Percentiles rank a stretch among this genome's conserved stretches.
Evolutionary conservation across 768 basidiomycete genomes (phyloP).

Genomic region (Tylopilus cervinicoccineus): DNA sequence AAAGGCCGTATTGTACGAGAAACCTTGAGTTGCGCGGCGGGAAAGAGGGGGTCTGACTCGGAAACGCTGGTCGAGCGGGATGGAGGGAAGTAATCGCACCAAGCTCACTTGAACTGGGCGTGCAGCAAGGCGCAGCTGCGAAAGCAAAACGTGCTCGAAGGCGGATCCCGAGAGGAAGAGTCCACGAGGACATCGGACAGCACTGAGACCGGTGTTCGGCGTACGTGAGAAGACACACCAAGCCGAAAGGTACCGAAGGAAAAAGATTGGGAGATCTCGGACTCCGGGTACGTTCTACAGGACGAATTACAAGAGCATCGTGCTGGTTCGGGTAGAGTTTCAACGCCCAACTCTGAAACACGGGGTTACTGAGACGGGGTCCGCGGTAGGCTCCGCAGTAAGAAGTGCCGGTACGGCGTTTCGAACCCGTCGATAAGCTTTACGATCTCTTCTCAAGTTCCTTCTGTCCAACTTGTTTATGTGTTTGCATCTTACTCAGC

Average conservation of each 20-base stretch:
- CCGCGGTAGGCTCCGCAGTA: background rate
- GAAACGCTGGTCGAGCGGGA: background rate
- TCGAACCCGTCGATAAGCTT: background rate
- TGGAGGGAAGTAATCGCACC: background rate
- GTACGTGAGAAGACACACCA: background rate
- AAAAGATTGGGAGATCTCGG: background rate
- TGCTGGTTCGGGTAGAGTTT: background rate
- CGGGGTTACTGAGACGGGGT: background rate
- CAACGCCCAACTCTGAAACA: conserved; percentile 2
- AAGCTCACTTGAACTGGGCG: background rate
- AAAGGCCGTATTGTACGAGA: background rate
- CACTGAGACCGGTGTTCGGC: conserved; percentile 2
- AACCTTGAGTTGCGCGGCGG: background rate
- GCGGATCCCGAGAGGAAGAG: conserved; percentile 3
- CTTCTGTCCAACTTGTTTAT: background rate
- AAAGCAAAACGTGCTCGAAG: background rate
- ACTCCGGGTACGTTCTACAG: background rate
- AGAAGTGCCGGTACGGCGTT: background rate
- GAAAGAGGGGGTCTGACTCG: background rate
- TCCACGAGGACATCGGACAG: background rate
- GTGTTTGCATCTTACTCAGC: background rate
- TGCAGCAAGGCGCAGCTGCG: background rate
- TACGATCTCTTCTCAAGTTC: background rate
- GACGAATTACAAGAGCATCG: background rate
- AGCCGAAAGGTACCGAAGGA: background rate